Conservation (phyloP, 1,284 basidiomycete species). For the Sporisorium sorghi region DNA sequence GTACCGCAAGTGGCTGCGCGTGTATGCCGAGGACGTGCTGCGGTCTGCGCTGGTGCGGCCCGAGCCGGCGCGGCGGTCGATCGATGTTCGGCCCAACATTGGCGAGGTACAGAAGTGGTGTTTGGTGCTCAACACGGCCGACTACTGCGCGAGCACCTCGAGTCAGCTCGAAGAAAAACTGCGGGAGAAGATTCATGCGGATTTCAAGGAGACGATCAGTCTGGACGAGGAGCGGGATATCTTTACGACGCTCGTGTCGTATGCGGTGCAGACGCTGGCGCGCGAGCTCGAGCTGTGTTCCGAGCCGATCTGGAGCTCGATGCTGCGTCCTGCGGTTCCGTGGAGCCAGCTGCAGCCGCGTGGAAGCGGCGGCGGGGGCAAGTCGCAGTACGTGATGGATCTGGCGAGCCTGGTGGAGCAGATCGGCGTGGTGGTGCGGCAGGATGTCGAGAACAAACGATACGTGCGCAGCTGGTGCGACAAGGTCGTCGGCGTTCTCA, state of each 20-base stretch:
- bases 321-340: slow-evolving; percentile 58
- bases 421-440: slow-evolving; percentile 63
- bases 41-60: slow-evolving; percentile 79
- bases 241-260: slow-evolving; percentile 72
- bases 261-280: slow-evolving; percentile 54
- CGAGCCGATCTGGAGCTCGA: slow-evolving; percentile 62
- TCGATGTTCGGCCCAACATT: slow-evolving; percentile 53
- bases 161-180: slow-evolving; percentile 93
- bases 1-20: slow-evolving; percentile 91
- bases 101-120: slow-evolving; percentile 61
- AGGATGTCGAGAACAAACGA: slow-evolving; percentile 67
- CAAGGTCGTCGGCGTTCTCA: slow-evolving; percentile 55
- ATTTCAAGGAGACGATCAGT: slow-evolving; percentile 81
- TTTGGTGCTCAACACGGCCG: slow-evolving; percentile 92
- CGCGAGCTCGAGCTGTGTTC: slow-evolving; percentile 55
- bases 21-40: slow-evolving; percentile 85
- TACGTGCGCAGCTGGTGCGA: slow-evolving; percentile 67
- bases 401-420: slow-evolving; percentile 61
- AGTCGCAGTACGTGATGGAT: slow-evolving; percentile 60
- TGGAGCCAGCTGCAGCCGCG: slow-evolving; percentile 53
- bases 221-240: slow-evolving; percentile 87
- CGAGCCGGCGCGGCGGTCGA: slow-evolving; percentile 47
- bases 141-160: slow-evolving; percentile 94
- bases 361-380: slow-evolving; percentile 11
- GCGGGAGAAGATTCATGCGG: slow-evolving; percentile 79